phyloP scores from a whole-genome alignment of 371 early-diverging fungal genomes.

The Mortierella sp. region DNA sequence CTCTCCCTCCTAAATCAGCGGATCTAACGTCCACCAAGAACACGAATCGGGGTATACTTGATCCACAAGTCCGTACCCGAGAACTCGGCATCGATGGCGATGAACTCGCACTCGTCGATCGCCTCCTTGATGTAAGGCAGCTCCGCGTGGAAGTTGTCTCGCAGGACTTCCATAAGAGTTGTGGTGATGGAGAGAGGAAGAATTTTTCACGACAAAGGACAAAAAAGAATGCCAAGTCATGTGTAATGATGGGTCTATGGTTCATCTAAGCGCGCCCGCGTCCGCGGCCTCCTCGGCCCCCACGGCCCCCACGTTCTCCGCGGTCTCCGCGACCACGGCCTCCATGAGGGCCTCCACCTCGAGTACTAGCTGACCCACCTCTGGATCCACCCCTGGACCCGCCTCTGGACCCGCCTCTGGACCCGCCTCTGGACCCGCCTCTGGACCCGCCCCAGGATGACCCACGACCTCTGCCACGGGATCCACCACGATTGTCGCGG shows the following conservation, averaged over 20 bases:
- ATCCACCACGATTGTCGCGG: slow-evolving; percentile 17
- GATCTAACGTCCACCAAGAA: no score
- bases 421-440: slow-evolving; percentile 18
- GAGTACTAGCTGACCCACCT: neutral
- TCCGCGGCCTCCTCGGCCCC: slow-evolving; percentile 21
- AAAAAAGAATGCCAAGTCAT: neutral
- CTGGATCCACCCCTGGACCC: slow-evolving; percentile 16
- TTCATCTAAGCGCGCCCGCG: slow-evolving; percentile 19
- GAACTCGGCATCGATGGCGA: slow-evolving; percentile 89
- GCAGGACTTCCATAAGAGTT: slow-evolving; percentile 66
- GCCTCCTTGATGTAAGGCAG: slow-evolving; percentile 70
- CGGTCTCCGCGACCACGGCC: slow-evolving; percentile 11
- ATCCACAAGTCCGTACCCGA: slow-evolving; percentile 65
- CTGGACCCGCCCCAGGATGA: slow-evolving; percentile 14
- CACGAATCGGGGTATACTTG: neutral
- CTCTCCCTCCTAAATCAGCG: no score
- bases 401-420: slow-evolving; percentile 9
- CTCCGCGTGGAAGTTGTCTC: slow-evolving; percentile 68
- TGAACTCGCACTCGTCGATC: slow-evolving; percentile 78
- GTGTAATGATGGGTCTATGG: no score
- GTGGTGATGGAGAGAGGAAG: slow-evolving; percentile 1
- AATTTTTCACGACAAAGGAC: no score
- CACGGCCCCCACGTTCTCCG: slow-evolving; percentile 19
- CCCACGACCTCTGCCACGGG: slow-evolving; percentile 26
- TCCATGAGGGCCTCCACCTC: slow-evolving; percentile 8